phyloP scores from a whole-genome alignment of 73 alveolate species.

The Stentor roeselii region DNA sequence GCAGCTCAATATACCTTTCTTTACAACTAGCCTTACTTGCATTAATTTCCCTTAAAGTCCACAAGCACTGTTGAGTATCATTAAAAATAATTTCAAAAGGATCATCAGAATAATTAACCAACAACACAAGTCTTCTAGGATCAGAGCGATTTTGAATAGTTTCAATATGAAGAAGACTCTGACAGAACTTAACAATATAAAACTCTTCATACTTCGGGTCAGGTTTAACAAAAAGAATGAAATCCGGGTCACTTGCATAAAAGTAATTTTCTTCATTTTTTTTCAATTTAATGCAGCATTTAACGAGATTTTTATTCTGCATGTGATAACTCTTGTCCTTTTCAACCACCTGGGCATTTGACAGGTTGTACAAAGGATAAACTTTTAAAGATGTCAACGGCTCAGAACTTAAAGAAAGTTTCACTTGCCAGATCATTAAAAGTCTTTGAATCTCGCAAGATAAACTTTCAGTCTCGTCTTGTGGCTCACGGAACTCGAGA shows the following conservation, averaged over 20 bases:
- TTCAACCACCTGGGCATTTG: neutral
- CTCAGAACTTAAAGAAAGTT: neutral
- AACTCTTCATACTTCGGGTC: neutral
- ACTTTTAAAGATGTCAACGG: neutral
- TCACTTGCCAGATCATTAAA: neutral
- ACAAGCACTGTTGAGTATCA: slow-evolving; percentile 12
- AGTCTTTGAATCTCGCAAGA: neutral
- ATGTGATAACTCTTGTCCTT: neutral
- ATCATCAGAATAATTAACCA: neutral
- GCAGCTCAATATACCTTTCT: neutral
- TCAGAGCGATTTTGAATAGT: neutral
- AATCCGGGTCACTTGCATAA: neutral
- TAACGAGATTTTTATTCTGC: neutral
- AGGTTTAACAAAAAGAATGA: neutral
- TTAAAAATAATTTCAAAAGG: neutral
- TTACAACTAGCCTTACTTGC: neutral
- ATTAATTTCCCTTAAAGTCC: neutral
- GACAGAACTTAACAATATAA: neutral
- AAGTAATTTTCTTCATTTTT: neutral
- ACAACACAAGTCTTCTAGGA: slow-evolving; percentile 13
- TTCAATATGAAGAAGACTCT: neutral
- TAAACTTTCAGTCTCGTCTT: neutral
- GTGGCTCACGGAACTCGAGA: neutral
- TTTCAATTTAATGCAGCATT: neutral
- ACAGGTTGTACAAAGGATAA: neutral